Conservation (phyloP, 176 grass and related monocot genomes). For the Urochloa ruziziensis region DNA sequence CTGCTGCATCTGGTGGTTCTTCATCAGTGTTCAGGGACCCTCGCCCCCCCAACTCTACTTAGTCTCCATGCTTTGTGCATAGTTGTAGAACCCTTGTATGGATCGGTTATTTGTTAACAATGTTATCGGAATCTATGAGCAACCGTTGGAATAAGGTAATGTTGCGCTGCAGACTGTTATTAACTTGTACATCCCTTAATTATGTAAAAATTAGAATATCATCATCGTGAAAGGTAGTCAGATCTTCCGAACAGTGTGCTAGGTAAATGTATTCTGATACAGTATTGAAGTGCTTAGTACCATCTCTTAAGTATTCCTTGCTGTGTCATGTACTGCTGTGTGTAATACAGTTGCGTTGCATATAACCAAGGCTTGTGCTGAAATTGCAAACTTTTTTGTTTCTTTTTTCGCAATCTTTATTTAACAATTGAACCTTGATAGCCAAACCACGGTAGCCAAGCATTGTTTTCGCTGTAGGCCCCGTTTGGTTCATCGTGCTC, state of each 20-base stretch:
- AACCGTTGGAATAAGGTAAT: neutral
- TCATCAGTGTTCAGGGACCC: conserved; percentile 72
- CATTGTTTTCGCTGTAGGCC: no score
- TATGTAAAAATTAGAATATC: neutral
- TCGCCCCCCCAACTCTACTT: conserved; percentile 46
- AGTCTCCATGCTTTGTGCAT: neutral
- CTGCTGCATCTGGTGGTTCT: conserved; percentile 68
- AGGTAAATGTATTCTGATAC: neutral
- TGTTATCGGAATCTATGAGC: neutral
- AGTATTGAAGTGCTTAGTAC: neutral
- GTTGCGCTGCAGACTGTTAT: neutral
- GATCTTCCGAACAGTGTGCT: neutral
- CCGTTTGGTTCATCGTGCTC: no score
- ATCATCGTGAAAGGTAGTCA: neutral
- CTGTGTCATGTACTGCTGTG: neutral
- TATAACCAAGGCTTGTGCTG: neutral
- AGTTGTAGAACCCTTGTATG: neutral
- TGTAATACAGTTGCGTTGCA: neutral
- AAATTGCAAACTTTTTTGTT: neutral
- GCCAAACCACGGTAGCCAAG: neutral
- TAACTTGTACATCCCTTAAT: neutral
- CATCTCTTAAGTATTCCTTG: neutral
- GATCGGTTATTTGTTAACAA: neutral
- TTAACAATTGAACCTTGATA: neutral
- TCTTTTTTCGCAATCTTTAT: neutral